Evolutionary conservation across 2,329 filamentous ascomycete species (phyloP).

Genomic region (Curvularia sp.): DNA sequence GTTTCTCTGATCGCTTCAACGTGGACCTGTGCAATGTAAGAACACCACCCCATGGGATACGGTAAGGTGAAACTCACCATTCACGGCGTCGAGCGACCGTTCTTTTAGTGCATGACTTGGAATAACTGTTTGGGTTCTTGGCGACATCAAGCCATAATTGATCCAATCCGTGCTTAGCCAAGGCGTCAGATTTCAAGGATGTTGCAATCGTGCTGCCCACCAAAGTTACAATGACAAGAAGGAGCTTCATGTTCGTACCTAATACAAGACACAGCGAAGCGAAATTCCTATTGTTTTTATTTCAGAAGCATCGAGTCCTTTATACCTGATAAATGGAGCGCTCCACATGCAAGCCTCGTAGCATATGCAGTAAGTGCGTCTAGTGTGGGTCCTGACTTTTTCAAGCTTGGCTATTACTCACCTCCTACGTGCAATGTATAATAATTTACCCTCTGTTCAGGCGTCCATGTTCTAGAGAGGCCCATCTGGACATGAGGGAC

Average conservation of each 20-base stretch:
- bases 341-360: background rate
- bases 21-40: background rate
- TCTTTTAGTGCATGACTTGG: background rate
- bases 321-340: background rate
- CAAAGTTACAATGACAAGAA: background rate
- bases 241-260: background rate
- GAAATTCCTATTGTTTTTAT: background rate
- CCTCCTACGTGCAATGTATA: background rate
- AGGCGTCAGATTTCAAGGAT: background rate
- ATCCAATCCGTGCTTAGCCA: background rate
- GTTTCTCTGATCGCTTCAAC: background rate
- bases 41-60: background rate
- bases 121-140: background rate
- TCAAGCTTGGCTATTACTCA: background rate
- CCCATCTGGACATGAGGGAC: background rate
- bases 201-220: background rate
- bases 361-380: background rate
- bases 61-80: background rate
- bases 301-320: background rate
- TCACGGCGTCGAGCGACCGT: background rate
- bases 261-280: background rate
- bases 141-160: background rate
- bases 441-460: background rate
- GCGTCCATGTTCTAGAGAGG: background rate
- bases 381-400: background rate